phyloP scores from a whole-genome alignment of 441 rosid genomes.

The Adansonia grandidieri region DNA sequence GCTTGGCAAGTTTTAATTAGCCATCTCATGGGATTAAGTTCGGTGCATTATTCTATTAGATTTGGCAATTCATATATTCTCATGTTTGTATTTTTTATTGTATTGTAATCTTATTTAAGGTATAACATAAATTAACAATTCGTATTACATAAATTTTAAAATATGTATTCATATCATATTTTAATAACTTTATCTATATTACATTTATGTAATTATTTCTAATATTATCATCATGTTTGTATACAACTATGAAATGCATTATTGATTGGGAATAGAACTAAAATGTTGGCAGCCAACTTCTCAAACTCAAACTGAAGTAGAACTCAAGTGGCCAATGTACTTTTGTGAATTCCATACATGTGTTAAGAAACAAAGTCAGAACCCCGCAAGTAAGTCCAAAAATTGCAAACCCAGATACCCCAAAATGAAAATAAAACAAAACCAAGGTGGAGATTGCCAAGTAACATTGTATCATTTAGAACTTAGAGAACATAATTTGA shows the following conservation, averaged over 20 bases:
- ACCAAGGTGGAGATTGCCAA: slow-evolving; percentile 30
- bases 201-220: no score
- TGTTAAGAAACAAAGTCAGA: neutral
- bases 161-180: no score
- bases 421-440: slow-evolving; percentile 28
- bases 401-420: slow-evolving; percentile 28
- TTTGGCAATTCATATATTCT: no score
- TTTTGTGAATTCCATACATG: slow-evolving; percentile 3
- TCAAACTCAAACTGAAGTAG: neutral
- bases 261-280: neutral
- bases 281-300: neutral
- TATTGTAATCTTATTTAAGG: no score
- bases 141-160: no score
- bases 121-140: no score
- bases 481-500: neutral
- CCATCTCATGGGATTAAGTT: neutral
- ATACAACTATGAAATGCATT: neutral
- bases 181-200: no score
- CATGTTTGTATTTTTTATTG: no score
- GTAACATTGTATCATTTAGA: slow-evolving; percentile 23
- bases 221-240: no score
- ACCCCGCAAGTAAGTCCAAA: slow-evolving; percentile 19
- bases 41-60: neutral
- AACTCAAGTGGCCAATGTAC: slow-evolving; percentile 2
- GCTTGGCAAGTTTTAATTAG: neutral